Evolutionary conservation across 2,329 filamentous ascomycete genomes (phyloP).

Genomic region (Plectosphaerella cucumerina): DNA sequence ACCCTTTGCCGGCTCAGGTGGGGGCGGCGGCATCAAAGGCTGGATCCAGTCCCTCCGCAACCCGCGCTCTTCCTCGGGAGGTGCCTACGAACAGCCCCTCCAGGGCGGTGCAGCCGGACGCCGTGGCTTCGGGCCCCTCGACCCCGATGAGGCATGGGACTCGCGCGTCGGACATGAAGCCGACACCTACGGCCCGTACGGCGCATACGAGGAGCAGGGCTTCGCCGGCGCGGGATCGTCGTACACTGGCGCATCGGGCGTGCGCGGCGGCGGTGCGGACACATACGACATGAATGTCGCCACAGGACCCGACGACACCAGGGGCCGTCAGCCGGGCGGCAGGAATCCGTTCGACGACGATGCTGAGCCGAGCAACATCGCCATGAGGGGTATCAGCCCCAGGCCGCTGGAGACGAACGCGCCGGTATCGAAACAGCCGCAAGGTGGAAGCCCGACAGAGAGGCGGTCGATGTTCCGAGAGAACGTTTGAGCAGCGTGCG

Average conservation of each 20-base stretch:
- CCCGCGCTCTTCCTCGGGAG: slow-evolving; percentile 60
- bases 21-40: slow-evolving; percentile 56
- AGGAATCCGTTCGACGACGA: slow-evolving; percentile 70
- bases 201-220: slow-evolving; percentile 76
- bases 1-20: slow-evolving; percentile 50
- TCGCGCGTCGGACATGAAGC: slow-evolving; percentile 71
- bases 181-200: slow-evolving; percentile 54
- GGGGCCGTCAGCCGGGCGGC: slow-evolving; percentile 36
- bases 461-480: slow-evolving; percentile 67
- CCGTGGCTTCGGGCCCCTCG: slow-evolving; percentile 62
- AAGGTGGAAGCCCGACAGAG: slow-evolving; percentile 58
- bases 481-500: slow-evolving; percentile 49
- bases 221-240: slow-evolving; percentile 46
- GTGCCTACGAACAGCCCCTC: slow-evolving; percentile 63
- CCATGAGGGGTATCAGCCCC: slow-evolving; percentile 69
- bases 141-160: slow-evolving; percentile 86
- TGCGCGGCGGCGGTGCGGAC: slow-evolving; percentile 27
- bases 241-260: slow-evolving; percentile 22
- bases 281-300: slow-evolving; percentile 47
- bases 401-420: slow-evolving; percentile 58
- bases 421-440: not conserved
- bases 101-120: slow-evolving; percentile 34
- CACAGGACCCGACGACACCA: slow-evolving; percentile 17
- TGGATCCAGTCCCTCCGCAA: slow-evolving; percentile 66
- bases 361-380: slow-evolving; percentile 56